A percentile compares a stretch with the other conserved stretches of the same genome.
These are phyloP conservation scores for Umbelopsis sp. DNA, from an alignment of 192 early-diverging fungal genomes.

Conservation along the genomic window DNA sequence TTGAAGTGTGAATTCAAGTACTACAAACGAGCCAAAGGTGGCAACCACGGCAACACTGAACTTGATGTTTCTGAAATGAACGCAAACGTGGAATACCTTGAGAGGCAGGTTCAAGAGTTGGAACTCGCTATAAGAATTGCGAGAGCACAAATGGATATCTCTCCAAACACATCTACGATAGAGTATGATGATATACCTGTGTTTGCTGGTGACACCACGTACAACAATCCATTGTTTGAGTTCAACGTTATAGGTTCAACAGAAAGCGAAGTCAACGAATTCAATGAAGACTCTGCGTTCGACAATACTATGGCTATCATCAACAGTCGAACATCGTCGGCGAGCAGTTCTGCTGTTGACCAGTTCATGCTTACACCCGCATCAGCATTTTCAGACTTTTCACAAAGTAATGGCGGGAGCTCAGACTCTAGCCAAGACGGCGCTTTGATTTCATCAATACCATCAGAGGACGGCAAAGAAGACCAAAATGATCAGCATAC, in stretches of 20 bases:
- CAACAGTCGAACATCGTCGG: no score
- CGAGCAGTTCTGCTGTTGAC: not conserved
- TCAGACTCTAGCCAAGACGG: not conserved
- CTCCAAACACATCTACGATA: not conserved
- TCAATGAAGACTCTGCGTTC: no score
- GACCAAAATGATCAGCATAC: not conserved
- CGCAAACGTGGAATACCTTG: not conserved
- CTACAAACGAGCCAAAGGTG: not conserved
- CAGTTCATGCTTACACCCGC: not conserved
- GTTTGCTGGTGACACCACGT: not conserved
- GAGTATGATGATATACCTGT: not conserved
- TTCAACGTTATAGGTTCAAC: no score
- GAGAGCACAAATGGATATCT: conserved; percentile 4
- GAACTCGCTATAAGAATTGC: not conserved
- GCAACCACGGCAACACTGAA: not conserved
- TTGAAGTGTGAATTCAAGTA: conserved; percentile 3
- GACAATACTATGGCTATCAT: no score
- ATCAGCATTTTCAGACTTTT: not conserved
- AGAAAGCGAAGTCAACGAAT: no score
- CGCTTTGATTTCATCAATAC: not conserved
- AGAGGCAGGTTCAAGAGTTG: not conserved
- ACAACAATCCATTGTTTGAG: not conserved
- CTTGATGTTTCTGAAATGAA: not conserved
- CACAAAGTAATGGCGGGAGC: no score
- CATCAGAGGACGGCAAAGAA: not conserved